Evolutionary conservation across 2,329 filamentous ascomycete genomes (phyloP), one percentile per base, ranked within the genome.

Genomic region (Anthostomella pinea): DNA sequence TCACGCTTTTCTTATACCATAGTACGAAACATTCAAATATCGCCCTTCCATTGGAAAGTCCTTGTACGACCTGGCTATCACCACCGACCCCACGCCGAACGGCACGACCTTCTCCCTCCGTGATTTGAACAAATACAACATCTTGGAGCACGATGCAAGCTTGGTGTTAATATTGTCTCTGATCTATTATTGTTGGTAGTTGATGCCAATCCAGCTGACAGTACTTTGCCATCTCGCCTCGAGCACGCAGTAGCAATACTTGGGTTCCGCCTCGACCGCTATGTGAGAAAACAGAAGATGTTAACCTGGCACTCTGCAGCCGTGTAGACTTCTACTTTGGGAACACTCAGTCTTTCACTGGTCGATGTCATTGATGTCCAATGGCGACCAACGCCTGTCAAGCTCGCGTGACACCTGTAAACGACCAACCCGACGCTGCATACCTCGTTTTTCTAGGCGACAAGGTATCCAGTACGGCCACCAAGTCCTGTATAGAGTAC

Each of bases 311-410:
- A 32, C 11, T 13, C n/a, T 9, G 27, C 7, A 71, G 67, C 20
- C 71, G 71, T 15, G 46, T 58, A 0, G 73, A 77, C 36, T 67
- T 63, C 4, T 70, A 58, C 59, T 65, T 73, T 33, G 73, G 73
- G 13, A 69, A 70, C 54, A 69, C 70, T 43, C 64, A 72, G 38
- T 66, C 35, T 78, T 78, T 60, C 74, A 77, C 54, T 56, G 68
- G 35, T 66, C 62, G 2, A 51, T 75, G 54, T 59, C 17, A 45
- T 77, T 21, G 54, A 60, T 11, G 52, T 64, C 3, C 34, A 63
- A 64, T 65, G 59, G 50, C 69, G 3, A 72, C 72, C 35, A 68
- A 43, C 26, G 28, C 33, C 7, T 35, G 36, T 21, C 17, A 34
- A 16, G 35, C 35, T 5, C 39, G 43, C 4, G 28, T 37, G 13